Evolutionary conservation across 306 rosid species (phyloP), one percentile per base, ranked within the genome.

Genomic region (Begonia masoniana): DNA sequence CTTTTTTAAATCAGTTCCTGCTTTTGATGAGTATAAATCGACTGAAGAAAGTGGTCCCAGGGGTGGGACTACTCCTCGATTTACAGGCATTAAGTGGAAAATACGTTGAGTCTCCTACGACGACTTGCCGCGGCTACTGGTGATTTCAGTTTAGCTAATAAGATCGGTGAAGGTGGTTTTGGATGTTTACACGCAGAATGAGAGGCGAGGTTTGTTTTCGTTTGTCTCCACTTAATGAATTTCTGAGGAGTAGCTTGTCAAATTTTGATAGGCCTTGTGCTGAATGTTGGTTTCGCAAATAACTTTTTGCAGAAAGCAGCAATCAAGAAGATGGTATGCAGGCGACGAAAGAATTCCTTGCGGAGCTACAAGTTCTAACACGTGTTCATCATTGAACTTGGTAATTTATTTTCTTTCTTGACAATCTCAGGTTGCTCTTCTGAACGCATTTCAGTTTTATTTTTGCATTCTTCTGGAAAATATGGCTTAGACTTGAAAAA

Each of bases 301-400:
- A 31, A 31, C 39, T 31, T 3, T 31, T 31, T 24, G 74, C 78
- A 83, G 94, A 83, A 75, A 81, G 82, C 91, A 59, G 96, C 97
- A 56, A 63, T 89, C 55, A 89, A 89, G 75, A 85, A 80, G 82
- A 89, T 89, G 97, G 87, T 10, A 83, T 78, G 75, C 85, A 81
- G 67, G 94, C 96, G 56, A 52, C 96, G 15, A 76, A 60, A 60
- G 96, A 87, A 71, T 87, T 87, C 76, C 75, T 87, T 41, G 87
- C 94, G 2, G 96, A 87, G 56, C 62, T 87, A 70, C 79, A 81
- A 49, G 91, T 87, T 68, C 67, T 87, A 60, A 87, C 94, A 12
- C 83, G 82, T 15, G 91, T 87, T 45, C 94, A 87, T 66, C 96
- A 87, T 80, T 87, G 73, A 87, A 87, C 74, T 70, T 87, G 96